A percentile compares a stretch with the other conserved stretches of the same genome.
These are phyloP conservation scores for Talaromyces trachyspermus DNA, from an alignment of 495 filamentous ascomycete species.

Conservation along the genomic window DNA sequence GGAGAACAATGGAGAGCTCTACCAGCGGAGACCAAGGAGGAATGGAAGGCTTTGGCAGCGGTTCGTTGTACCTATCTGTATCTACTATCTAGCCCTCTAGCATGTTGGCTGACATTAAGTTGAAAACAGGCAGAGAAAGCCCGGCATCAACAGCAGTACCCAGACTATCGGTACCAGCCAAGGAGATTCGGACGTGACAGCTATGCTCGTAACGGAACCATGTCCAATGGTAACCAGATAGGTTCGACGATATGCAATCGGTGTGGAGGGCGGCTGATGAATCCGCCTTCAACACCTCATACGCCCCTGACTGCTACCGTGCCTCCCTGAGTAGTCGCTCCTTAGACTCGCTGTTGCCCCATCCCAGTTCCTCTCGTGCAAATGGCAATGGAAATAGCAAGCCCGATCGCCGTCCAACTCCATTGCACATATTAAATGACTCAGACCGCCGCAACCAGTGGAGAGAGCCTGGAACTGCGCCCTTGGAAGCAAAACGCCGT, in stretches of 20 bases:
- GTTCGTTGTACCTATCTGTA: no score
- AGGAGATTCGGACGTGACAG: conserved; percentile 61
- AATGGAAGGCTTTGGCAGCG: conserved; percentile 88
- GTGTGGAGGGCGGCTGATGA: conserved; percentile 41
- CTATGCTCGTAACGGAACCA: conserved; percentile 16
- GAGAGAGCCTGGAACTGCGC: not conserved
- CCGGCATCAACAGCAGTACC: conserved; percentile 84
- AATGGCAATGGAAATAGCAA: not conserved
- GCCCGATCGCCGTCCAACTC: not conserved
- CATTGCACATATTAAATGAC: not conserved
- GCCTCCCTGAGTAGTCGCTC: conserved; percentile 5
- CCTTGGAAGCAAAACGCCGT: conserved; percentile 8
- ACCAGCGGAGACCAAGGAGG: conserved; percentile 64
- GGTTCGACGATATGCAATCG: conserved; percentile 34
- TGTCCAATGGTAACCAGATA: conserved; percentile 27
- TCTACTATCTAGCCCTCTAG: not conserved
- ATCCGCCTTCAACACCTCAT: conserved; percentile 36
- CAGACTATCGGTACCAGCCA: conserved; percentile 90
- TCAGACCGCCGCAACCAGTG: conserved; percentile 5
- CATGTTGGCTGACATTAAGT: conserved; percentile 6
- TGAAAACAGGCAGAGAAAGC: conserved; percentile 77
- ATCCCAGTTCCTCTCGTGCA: not conserved
- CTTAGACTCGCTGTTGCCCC: conserved; percentile 2
- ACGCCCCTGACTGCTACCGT: conserved; percentile 26
- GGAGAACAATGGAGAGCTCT: conserved; percentile 84